Conservation (phyloP, 2,329 filamentous ascomycete genomes). For the Metarhizium album region DNA sequence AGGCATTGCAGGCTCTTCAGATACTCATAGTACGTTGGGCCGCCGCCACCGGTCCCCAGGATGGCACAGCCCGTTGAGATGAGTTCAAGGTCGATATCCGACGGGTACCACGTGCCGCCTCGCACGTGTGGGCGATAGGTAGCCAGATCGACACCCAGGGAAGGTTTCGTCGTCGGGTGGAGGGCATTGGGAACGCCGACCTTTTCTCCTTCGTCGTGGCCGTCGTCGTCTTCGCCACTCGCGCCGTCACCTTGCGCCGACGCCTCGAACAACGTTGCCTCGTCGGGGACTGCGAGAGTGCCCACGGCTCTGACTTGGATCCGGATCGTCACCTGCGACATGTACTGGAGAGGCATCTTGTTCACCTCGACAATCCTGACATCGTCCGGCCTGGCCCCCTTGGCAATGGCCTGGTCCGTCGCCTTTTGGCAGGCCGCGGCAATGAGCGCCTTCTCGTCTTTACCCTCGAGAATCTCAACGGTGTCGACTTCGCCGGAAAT, state of each 20-base stretch:
- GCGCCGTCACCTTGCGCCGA: neutral
- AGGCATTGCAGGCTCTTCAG: slow-evolving; percentile 30
- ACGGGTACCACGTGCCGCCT: slow-evolving; percentile 23
- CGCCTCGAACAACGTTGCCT: slow-evolving; percentile 10
- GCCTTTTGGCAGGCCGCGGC: slow-evolving; percentile 27
- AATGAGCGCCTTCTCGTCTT: slow-evolving; percentile 25
- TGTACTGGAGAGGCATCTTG: slow-evolving; percentile 28
- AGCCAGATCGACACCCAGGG: slow-evolving; percentile 18
- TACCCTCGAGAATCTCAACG: slow-evolving; percentile 34
- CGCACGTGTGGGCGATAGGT: slow-evolving; percentile 21
- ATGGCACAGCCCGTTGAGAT: slow-evolving; percentile 25
- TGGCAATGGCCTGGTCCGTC: slow-evolving; percentile 19
- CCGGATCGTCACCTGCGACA: slow-evolving; percentile 22
- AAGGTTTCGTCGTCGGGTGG: slow-evolving; percentile 20
- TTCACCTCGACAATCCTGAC: slow-evolving; percentile 36
- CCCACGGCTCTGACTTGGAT: slow-evolving; percentile 25
- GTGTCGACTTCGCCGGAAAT: slow-evolving; percentile 42
- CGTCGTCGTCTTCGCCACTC: slow-evolving; percentile 8
- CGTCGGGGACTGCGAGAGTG: slow-evolving; percentile 18
- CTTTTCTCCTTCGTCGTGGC: slow-evolving; percentile 17
- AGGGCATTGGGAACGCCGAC: slow-evolving; percentile 18
- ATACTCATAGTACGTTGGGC: slow-evolving; percentile 30
- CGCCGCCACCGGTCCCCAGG: slow-evolving; percentile 27
- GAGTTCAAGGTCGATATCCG: slow-evolving; percentile 25
- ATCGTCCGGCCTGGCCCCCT: slow-evolving; percentile 19